Percentiles rank a stretch among this genome's conserved stretches.
phyloP scores from a whole-genome alignment of 2,329 filamentous ascomycete species.

The Exophiala lecanii-corni region DNA sequence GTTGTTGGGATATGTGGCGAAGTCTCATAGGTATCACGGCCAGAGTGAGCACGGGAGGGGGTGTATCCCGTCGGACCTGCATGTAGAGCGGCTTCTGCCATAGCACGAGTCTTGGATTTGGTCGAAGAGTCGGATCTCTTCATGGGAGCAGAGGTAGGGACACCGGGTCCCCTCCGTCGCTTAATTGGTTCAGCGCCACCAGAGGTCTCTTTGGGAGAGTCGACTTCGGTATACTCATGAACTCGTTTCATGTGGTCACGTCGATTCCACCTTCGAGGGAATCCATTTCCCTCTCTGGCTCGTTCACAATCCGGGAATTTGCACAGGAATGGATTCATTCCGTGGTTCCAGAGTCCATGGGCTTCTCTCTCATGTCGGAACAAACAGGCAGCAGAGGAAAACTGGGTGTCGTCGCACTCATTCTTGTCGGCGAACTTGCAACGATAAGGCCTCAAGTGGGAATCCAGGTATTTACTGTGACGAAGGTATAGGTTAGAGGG shows the following conservation, averaged over 20 bases:
- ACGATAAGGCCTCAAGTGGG: conserved; percentile 91
- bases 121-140: conserved; percentile 25
- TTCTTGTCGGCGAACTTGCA: conserved; percentile 65
- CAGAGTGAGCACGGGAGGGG: conserved; percentile 4
- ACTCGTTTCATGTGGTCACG: conserved; percentile 97
- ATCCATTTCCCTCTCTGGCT: conserved; percentile 75
- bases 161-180: conserved; percentile 18
- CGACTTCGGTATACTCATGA: conserved; percentile 54
- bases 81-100: conserved; percentile 12
- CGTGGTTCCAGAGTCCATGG: conserved; percentile 91
- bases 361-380: conserved; percentile 94
- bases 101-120: conserved; percentile 16
- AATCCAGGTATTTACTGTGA: conserved; percentile 89
- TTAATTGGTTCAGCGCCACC: conserved; percentile 16
- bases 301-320: conserved; percentile 83
- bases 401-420: conserved; percentile 77
- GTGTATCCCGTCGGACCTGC: neutral
- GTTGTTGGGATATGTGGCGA: conserved; percentile 13
- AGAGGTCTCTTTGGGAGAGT: conserved; percentile 20
- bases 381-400: conserved; percentile 91
- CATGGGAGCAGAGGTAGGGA: conserved; percentile 24
- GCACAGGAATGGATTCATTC: conserved; percentile 87
- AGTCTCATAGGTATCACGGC: conserved; percentile 10
- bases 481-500: conserved; percentile 26
- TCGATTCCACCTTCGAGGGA: conserved; percentile 92